Conservation (phyloP, 2,329 filamentous ascomycete species). For the Scytalidium lignicola region DNA sequence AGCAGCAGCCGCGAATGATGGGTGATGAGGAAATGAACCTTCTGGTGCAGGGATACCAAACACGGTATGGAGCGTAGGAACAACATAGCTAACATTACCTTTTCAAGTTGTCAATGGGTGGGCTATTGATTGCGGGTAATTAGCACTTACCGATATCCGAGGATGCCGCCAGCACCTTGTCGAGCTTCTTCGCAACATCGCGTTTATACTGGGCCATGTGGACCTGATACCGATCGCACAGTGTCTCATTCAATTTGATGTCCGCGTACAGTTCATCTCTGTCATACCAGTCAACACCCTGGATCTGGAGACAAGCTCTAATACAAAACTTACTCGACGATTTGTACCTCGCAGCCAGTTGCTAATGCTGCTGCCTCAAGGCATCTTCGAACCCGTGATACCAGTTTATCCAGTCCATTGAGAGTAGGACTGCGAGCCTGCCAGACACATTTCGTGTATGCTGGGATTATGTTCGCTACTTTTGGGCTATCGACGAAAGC, state of each 20-base stretch:
- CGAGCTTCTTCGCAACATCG: constrained; percentile 2
- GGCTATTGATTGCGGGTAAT: too few species aligned
- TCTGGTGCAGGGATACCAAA: constrained; percentile 6
- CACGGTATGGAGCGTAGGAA: constrained; percentile 7
- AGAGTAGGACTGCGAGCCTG: background rate
- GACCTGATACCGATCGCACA: constrained; percentile 6
- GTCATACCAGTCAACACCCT: background rate
- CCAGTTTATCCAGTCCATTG: background rate
- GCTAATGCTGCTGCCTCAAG: constrained; percentile 7
- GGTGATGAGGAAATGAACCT: constrained; percentile 21
- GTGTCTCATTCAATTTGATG: constrained; percentile 4
- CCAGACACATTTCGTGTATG: constrained; percentile 8
- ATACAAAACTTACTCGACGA: constrained; percentile 6
- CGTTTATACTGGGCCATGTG: background rate
- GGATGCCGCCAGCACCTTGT: background rate
- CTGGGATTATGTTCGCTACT: constrained; percentile 34
- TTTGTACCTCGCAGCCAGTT: constrained; percentile 10
- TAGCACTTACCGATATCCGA: constrained; percentile 1
- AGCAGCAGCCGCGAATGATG: constrained; percentile 16
- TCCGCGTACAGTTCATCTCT: constrained; percentile 9
- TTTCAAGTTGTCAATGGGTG: background rate
- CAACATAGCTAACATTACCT: constrained; percentile 9
- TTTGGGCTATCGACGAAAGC: too few species aligned
- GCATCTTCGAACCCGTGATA: constrained; percentile 1
- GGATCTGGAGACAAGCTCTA: background rate